phyloP scores from a whole-genome alignment of 2,329 filamentous ascomycete species.

The Geosmithia morbida region DNA sequence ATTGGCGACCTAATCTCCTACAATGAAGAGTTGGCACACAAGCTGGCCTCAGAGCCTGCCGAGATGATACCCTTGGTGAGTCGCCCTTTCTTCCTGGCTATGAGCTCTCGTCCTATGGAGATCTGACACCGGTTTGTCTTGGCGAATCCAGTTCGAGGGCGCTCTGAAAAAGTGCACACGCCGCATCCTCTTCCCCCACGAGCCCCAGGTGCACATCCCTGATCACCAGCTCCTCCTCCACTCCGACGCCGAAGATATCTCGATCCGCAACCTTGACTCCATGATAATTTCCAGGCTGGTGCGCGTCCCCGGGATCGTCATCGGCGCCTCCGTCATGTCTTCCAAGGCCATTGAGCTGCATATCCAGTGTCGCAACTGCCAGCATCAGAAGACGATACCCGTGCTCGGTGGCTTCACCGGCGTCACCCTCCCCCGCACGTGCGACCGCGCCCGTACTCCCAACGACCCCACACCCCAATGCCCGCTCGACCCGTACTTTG shows the following conservation, averaged over 20 bases:
- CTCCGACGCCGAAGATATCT: slow-evolving; percentile 78
- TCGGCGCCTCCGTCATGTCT: slow-evolving; percentile 89
- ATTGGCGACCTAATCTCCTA: slow-evolving; percentile 92
- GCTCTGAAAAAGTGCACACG: slow-evolving; percentile 86
- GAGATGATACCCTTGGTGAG: slow-evolving; percentile 83
- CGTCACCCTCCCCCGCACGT: slow-evolving; percentile 69
- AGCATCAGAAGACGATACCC: slow-evolving; percentile 52
- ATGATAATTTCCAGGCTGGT: slow-evolving; percentile 90
- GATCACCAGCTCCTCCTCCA: slow-evolving; percentile 92
- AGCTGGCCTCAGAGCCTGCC: slow-evolving; percentile 74
- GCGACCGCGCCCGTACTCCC: slow-evolving; percentile 46
- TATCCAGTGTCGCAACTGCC: slow-evolving; percentile 80
- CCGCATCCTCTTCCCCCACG: slow-evolving; percentile 77
- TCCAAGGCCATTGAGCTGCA: slow-evolving; percentile 83
- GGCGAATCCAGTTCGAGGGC: slow-evolving; percentile 60
- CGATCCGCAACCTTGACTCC: slow-evolving; percentile 87
- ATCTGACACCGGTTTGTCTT: neutral
- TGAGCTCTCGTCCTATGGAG: neutral
- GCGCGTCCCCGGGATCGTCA: slow-evolving; percentile 91
- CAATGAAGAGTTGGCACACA: slow-evolving; percentile 87
- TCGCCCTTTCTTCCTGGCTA: neutral
- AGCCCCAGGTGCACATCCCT: slow-evolving; percentile 54
- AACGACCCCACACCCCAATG: slow-evolving; percentile 63
- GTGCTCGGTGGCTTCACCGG: slow-evolving; percentile 80
- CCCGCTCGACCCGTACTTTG: slow-evolving; percentile 88